Evolutionary conservation across 352 stramenopile genomes (phyloP).

Genomic region (Phytophthora melonis): DNA sequence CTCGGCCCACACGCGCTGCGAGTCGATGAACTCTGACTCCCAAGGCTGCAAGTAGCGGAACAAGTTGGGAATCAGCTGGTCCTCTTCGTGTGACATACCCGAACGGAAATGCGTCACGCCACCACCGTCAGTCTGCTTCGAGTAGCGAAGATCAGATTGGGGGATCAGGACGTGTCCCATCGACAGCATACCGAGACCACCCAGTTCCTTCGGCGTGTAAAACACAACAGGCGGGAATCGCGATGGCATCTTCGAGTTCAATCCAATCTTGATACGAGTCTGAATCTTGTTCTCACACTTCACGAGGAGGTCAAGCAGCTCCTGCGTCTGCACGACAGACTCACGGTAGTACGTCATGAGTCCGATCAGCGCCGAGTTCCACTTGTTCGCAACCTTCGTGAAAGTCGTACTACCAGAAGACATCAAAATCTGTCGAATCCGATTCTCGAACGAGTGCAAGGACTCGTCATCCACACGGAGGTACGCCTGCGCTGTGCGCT

Average conservation of each 20-base stretch:
- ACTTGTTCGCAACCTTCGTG: slow-evolving; percentile 99
- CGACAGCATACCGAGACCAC: slow-evolving; percentile 99
- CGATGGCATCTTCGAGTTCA: slow-evolving; percentile 99
- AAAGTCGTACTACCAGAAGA: slow-evolving; percentile 99
- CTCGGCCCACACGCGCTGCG: slow-evolving; percentile 99
- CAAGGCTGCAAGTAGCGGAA: slow-evolving; percentile 99
- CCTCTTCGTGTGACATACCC: slow-evolving; percentile 97
- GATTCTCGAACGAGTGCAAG: slow-evolving; percentile 98
- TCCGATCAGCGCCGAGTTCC: slow-evolving; percentile 94
- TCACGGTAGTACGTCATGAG: slow-evolving; percentile 99
- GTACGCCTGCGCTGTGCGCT: slow-evolving; percentile 99
- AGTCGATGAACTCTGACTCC: slow-evolving; percentile 99
- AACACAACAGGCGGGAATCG: slow-evolving; percentile 99
- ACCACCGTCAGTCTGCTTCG: slow-evolving; percentile 98
- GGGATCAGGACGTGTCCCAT: slow-evolving; percentile 99
- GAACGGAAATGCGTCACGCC: slow-evolving; percentile 99
- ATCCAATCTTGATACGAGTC: slow-evolving; percentile 99
- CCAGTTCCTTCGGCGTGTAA: slow-evolving; percentile 99
- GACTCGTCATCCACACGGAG: slow-evolving; percentile 96
- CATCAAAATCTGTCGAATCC: slow-evolving; percentile 99
- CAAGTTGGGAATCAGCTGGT: slow-evolving; percentile 99
- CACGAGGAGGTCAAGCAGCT: slow-evolving; percentile 99
- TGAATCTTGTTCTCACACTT: slow-evolving; percentile 99
- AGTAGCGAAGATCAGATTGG: slow-evolving; percentile 99
- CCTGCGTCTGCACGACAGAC: slow-evolving; percentile 99